These are phyloP conservation scores for Mycena belliarum DNA, from an alignment of 768 basidiomycete species.

Conservation along the genomic window DNA sequence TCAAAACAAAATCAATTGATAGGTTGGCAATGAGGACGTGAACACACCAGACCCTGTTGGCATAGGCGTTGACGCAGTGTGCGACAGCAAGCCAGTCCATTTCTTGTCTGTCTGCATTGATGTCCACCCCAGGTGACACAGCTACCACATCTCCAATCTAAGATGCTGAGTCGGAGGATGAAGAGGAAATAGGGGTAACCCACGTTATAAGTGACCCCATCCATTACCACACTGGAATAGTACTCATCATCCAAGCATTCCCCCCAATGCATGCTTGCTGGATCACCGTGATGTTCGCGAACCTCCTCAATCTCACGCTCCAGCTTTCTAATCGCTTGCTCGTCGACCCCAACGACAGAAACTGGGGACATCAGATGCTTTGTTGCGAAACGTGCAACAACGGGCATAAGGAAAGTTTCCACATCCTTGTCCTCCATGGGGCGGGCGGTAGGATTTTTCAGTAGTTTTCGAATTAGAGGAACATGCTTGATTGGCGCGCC, in stretches of 20 bases:
- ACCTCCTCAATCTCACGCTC: slow-evolving; percentile 29
- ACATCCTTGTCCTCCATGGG: slow-evolving; percentile 15
- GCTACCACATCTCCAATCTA: slow-evolving; percentile 18
- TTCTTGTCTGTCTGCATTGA: slow-evolving; percentile 39
- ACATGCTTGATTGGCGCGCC: slow-evolving; percentile 35
- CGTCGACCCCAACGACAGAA: slow-evolving; percentile 35
- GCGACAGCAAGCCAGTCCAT: slow-evolving; percentile 41
- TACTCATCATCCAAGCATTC: slow-evolving; percentile 20
- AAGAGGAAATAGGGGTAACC: slow-evolving; percentile 7
- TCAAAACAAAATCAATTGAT: neutral
- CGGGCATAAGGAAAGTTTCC: slow-evolving; percentile 45
- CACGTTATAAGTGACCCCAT: slow-evolving; percentile 59
- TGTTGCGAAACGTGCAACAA: slow-evolving; percentile 46
- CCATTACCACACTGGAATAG: slow-evolving; percentile 52
- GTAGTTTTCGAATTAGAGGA: slow-evolving; percentile 40
- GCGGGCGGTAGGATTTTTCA: neutral
- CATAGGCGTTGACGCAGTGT: slow-evolving; percentile 54
- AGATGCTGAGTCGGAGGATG: neutral
- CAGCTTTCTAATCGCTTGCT: slow-evolving; percentile 31
- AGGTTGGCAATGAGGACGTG: neutral
- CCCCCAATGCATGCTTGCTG: slow-evolving; percentile 35
- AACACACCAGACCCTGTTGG: slow-evolving; percentile 60
- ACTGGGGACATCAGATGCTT: slow-evolving; percentile 50
- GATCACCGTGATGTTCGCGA: slow-evolving; percentile 35
- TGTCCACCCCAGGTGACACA: slow-evolving; percentile 51